phyloP scores from a whole-genome alignment of 2,329 filamentous ascomycete species.

The Colletotrichum spinosum region DNA sequence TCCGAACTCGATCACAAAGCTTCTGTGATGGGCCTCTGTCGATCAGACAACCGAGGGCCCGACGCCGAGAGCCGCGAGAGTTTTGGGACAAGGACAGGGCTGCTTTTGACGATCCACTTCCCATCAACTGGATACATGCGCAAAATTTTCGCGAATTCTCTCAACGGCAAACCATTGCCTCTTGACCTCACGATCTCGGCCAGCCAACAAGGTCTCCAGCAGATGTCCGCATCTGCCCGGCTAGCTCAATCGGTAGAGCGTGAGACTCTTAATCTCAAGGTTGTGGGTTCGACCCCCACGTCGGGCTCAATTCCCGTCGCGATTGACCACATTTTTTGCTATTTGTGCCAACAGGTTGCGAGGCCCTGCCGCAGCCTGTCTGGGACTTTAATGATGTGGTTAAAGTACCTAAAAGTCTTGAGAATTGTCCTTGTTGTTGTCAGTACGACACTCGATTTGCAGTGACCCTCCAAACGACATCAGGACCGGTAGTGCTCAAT shows the following conservation, averaged over 20 bases:
- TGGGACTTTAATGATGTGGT: too few relatives aligned
- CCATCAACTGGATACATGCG: conserved; percentile 14
- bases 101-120: conserved; percentile 5
- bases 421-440: too few relatives aligned
- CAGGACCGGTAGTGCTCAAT: too few relatives aligned
- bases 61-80: conserved; percentile 15
- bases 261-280: conserved; percentile 76
- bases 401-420: too few relatives aligned
- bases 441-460: too few relatives aligned
- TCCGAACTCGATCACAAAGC: conserved; percentile 11
- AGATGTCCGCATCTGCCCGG: conserved; percentile 41
- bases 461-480: too few relatives aligned
- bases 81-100: conserved; percentile 17
- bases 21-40: conserved; percentile 4
- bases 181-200: background rate
- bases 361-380: too few relatives aligned
- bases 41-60: conserved; percentile 3
- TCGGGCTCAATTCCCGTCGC: conserved; percentile 34
- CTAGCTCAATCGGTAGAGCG: conserved; percentile 80
- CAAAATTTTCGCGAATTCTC: background rate
- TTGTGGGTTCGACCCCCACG: conserved; percentile 62
- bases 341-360: too few relatives aligned
- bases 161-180: background rate
- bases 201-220: background rate
- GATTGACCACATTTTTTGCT: too few relatives aligned